phyloP scores from a whole-genome alignment of 441 rosid genomes.

The Populus hybrid region DNA sequence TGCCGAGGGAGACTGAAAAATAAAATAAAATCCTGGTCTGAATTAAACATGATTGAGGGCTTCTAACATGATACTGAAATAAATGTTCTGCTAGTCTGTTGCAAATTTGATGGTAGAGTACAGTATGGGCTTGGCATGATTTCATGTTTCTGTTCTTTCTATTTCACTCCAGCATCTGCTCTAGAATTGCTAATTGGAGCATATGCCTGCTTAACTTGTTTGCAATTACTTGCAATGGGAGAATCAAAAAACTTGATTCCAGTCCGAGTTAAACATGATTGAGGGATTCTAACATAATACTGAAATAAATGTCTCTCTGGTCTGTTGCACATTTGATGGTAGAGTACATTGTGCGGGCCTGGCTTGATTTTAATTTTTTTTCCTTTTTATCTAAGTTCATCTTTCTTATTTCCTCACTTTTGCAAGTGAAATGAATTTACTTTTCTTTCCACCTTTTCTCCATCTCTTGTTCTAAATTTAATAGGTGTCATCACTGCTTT shows the following conservation, averaged over 20 bases:
- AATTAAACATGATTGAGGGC: background rate
- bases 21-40: background rate
- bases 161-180: background rate
- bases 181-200: slow-evolving; percentile 1
- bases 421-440: background rate
- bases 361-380: background rate
- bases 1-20: background rate
- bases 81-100: slow-evolving; percentile 1
- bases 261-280: background rate
- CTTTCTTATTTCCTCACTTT: background rate
- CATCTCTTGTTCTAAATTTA: background rate
- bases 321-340: background rate
- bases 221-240: background rate
- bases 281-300: background rate
- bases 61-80: background rate
- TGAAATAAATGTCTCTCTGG: slow-evolving; percentile 5
- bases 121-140: background rate
- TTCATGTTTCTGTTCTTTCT: background rate
- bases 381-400: background rate
- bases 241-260: background rate
- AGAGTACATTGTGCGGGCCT: background rate
- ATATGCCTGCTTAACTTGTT: background rate
- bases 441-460: background rate
- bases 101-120: background rate
- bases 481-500: background rate